phyloP scores from a whole-genome alignment of 768 basidiomycete species.

The Russula vinacea region DNA sequence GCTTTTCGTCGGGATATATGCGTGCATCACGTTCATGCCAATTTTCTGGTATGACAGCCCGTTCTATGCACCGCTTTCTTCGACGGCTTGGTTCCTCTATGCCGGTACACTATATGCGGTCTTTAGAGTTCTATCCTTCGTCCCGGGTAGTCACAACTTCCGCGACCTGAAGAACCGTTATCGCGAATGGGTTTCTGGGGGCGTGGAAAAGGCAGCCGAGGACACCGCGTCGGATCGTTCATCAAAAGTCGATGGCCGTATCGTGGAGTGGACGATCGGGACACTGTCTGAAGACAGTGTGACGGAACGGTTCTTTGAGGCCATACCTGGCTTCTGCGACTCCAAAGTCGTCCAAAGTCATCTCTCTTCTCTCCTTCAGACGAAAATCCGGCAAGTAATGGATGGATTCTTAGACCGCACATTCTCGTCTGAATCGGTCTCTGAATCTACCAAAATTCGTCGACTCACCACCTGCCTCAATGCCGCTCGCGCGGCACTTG shows the following conservation, averaged over 20 bases:
- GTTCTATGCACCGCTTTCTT: constrained; percentile 2
- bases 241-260: neutral
- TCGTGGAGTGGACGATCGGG: neutral
- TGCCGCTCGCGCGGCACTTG: neutral
- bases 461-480: neutral
- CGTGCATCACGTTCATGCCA: constrained; percentile 8
- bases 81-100: constrained; percentile 8
- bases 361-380: neutral
- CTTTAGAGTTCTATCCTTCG: neutral
- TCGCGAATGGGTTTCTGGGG: neutral
- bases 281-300: constrained; percentile 4
- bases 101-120: neutral
- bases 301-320: constrained; percentile 2
- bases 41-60: constrained; percentile 9
- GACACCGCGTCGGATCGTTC: neutral
- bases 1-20: neutral
- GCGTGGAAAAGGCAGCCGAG: constrained; percentile 7
- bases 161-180: constrained; percentile 1
- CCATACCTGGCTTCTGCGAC: constrained; percentile 8
- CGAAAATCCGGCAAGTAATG: neutral
- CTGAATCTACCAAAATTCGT: neutral
- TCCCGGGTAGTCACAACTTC: neutral
- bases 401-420: constrained; percentile 4
- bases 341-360: neutral
- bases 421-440: neutral